Evolutionary conservation across 2,329 filamentous ascomycete species (phyloP), one percentile per base, ranked within the genome.

Genomic region (Pseudogymnoascus destructans): DNA sequence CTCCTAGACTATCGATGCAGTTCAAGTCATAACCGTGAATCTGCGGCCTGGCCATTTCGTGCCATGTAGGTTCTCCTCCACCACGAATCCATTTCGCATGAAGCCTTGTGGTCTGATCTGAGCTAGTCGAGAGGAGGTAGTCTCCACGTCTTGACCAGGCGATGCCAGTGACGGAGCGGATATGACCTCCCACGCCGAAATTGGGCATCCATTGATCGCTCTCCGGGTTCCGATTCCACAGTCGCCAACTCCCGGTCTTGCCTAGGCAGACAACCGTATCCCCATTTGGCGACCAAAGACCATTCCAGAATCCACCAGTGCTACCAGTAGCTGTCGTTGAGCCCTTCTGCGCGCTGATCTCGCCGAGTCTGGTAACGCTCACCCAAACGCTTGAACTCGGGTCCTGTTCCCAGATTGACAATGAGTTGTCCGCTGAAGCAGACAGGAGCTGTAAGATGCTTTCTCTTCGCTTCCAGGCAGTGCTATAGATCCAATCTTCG

Each of bases 21-120:
- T 97, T 98, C 58, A 98, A 79, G 70, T 98, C 92, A 70, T 98
- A 98, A 35, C 93, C 93, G 70, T 98, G 93, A 63, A 98, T 98
- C 70, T 98, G 93, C 3, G 93, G 93, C 55, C 93, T 79, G 0
- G 91, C 86, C 75, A 97, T 90, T 70, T 98, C 93, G 71, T 97
- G 92, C 93, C 93, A 98, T 9, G 89, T 89, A 38, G 62, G 58
- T 10, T 65, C 66, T 2, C 68, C 65, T 70, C 71, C 27, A 35
- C 63, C 60, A 15, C 76, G 75, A 61, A 78, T 79, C 93, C 92
- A 97, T 66, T 84, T 75, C 1, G 89, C 86, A 70, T 92, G 89
- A 17, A 97, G 77, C 55, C 93, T 80, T 2, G 92, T 95, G 0
- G 93, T 98, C 73, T 98, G 93, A 72, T 98, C 93, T 6, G 84